phyloP scores from a whole-genome alignment of 768 basidiomycete genomes.

The Hericium rajendrae region DNA sequence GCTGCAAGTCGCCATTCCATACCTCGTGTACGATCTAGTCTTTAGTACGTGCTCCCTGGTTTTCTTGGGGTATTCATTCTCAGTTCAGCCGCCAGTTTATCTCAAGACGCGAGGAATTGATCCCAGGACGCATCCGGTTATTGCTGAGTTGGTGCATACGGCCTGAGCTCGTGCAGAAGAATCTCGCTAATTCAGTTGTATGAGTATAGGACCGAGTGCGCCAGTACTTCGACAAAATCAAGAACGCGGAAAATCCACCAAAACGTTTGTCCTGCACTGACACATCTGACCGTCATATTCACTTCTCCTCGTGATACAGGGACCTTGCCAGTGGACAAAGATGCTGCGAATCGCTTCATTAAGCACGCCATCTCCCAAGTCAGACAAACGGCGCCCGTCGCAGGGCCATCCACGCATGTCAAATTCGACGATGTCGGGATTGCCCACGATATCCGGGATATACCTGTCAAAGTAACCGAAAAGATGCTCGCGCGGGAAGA shows the following conservation, averaged over 20 bases:
- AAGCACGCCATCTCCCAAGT: conserved; percentile 71
- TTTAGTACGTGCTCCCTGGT: conserved; percentile 47
- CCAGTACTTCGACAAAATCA: conserved; percentile 78
- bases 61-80: neutral
- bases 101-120: conserved; percentile 74
- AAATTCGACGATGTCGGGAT: conserved; percentile 8
- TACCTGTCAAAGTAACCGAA: conserved; percentile 47
- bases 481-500: conserved; percentile 67
- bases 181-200: neutral
- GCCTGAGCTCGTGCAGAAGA: neutral
- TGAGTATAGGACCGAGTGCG: conserved; percentile 57
- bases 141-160: conserved; percentile 53
- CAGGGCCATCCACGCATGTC: conserved; percentile 10
- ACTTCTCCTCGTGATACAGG: conserved; percentile 19
- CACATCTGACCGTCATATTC: neutral
- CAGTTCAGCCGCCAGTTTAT: conserved; percentile 43
- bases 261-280: conserved; percentile 31
- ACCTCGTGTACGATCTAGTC: conserved; percentile 76
- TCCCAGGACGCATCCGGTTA: conserved; percentile 67
- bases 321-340: conserved; percentile 55
- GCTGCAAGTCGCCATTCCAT: conserved; percentile 69
- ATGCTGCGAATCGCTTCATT: conserved; percentile 74
- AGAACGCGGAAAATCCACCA: conserved; percentile 59
- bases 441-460: conserved; percentile 20
- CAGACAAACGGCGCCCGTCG: conserved; percentile 17